Evolutionary conservation across 306 rosid genomes (phyloP).

Genomic region (Quercus agrifolia): DNA sequence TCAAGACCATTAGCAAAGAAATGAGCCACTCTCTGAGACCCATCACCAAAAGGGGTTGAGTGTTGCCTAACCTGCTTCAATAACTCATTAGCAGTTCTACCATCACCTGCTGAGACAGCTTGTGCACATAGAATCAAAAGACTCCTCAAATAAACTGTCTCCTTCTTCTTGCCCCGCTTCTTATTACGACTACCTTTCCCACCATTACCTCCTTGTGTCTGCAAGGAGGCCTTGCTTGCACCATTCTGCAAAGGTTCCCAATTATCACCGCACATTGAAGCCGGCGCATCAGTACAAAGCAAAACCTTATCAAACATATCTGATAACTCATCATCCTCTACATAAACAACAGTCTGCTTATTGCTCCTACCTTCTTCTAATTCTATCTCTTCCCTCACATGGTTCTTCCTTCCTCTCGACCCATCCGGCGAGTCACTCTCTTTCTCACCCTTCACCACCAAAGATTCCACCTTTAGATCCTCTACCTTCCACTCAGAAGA

Average conservation of each 20-base stretch:
- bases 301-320: slow-evolving; percentile 40
- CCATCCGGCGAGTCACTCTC: not conserved
- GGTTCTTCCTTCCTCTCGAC: slow-evolving; percentile 31
- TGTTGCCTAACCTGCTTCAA: no score
- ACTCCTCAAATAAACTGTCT: slow-evolving; percentile 50
- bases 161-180: slow-evolving; percentile 19
- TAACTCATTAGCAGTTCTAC: no score
- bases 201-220: not conserved
- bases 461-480: not conserved
- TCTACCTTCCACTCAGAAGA: no score
- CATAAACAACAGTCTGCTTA: slow-evolving; percentile 38
- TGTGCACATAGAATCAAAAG: slow-evolving; percentile 2
- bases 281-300: slow-evolving; percentile 9
- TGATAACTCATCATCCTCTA: slow-evolving; percentile 25
- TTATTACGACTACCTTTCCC: slow-evolving; percentile 26
- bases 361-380: slow-evolving; percentile 32
- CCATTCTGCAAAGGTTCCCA: slow-evolving; percentile 7
- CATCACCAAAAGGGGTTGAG: slow-evolving; percentile 59
- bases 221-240: not conserved
- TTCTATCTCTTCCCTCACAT: slow-evolving; percentile 24
- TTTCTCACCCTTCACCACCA: not conserved
- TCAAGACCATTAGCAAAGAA: slow-evolving; percentile 66
- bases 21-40: slow-evolving; percentile 60
- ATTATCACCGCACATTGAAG: not conserved
- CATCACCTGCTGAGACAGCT: no score